Conservation (phyloP, 192 early-diverging fungal genomes). For the Coemansia sp. region DNA sequence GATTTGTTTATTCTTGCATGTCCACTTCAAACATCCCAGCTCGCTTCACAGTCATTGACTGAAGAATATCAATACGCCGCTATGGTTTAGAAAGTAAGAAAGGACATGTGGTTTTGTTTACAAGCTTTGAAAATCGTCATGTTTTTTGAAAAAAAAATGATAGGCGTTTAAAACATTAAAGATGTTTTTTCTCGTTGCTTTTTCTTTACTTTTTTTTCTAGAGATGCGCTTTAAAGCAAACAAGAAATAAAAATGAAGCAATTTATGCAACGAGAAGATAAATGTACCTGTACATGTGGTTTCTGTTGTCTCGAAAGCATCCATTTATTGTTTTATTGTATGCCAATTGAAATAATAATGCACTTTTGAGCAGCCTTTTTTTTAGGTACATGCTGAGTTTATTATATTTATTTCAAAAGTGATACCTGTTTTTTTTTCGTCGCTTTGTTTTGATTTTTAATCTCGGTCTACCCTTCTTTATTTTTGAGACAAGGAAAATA, state of each 20-base stretch:
- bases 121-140: no score
- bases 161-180: no score
- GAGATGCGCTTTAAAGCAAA: neutral
- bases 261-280: neutral
- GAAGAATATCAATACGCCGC: neutral
- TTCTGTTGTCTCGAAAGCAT: neutral
- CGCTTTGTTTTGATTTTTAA: neutral
- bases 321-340: neutral
- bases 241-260: neutral
- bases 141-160: no score
- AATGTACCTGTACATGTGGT: slow-evolving; percentile 1
- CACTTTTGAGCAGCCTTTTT: neutral
- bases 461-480: no score
- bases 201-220: no score
- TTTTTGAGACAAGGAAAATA: neutral
- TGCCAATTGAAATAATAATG: neutral
- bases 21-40: neutral
- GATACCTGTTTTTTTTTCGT: neutral
- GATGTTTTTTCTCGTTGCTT: no score
- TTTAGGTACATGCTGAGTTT: no score
- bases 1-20: neutral
- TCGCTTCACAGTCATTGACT: neutral
- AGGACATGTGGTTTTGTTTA: neutral
- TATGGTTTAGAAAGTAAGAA: neutral
- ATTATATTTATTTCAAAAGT: no score